Conservation (phyloP, 345 rosid genomes). For the Gossypium stocksii region DNA sequence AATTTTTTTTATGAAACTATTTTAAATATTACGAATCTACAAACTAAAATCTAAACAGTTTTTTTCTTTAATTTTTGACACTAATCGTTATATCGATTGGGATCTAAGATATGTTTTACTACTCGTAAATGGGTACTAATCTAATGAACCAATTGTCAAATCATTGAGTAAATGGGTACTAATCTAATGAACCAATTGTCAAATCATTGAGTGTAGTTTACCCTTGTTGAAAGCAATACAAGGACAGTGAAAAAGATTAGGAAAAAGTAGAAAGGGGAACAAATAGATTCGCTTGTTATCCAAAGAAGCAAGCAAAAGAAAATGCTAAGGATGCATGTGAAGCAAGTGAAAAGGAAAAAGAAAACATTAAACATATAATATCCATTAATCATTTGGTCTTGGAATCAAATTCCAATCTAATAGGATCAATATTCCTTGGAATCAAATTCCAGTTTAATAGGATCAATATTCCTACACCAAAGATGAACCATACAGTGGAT, state of each 20-base stretch:
- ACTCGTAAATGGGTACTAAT: too few relatives aligned
- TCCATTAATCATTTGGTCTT: background rate
- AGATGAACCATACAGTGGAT: background rate
- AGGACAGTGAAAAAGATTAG: background rate
- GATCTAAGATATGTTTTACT: too few relatives aligned
- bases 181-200: too few relatives aligned
- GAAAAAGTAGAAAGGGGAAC: background rate
- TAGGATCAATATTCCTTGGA: background rate
- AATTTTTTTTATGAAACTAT: too few relatives aligned
- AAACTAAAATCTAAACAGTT: too few relatives aligned
- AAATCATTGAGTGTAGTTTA: too few relatives aligned
- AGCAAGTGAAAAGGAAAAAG: background rate
- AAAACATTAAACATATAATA: background rate
- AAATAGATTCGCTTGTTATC: background rate
- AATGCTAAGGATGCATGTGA: background rate
- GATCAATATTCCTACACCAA: background rate
- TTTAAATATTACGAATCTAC: too few relatives aligned
- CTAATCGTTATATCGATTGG: too few relatives aligned
- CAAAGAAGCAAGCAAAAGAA: background rate
- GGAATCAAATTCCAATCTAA: background rate
- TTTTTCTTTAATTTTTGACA: rapidly evolving
- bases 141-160: too few relatives aligned
- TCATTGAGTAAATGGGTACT: too few relatives aligned
- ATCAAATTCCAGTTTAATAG: background rate
- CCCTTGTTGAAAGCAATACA: background rate